These are phyloP conservation scores for Aspergillus pseudotamarii DNA, from an alignment of 2,329 filamentous ascomycete genomes.

Conservation along the genomic window DNA sequence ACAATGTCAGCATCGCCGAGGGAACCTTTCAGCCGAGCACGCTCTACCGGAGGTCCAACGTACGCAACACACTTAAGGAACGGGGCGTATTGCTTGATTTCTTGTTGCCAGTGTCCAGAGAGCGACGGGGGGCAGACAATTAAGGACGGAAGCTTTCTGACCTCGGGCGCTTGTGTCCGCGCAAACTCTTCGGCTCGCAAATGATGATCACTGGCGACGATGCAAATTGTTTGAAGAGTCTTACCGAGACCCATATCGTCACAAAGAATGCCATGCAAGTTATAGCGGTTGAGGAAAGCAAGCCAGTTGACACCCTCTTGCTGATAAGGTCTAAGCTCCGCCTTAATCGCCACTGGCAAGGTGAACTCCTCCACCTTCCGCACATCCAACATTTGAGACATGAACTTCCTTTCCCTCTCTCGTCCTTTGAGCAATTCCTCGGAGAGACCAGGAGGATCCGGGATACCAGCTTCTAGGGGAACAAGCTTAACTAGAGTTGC, in stretches of 20 bases:
- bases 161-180: slow-evolving; percentile 77
- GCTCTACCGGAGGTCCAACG: slow-evolving; percentile 83
- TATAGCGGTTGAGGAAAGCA: slow-evolving; percentile 95
- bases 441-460: slow-evolving; percentile 90
- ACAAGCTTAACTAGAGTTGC: slow-evolving; percentile 96
- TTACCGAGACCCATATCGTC: slow-evolving; percentile 99
- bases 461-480: slow-evolving; percentile 93
- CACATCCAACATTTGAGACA: slow-evolving; percentile 90
- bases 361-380: slow-evolving; percentile 95
- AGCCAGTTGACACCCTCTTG: slow-evolving; percentile 99
- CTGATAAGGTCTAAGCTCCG: slow-evolving; percentile 92
- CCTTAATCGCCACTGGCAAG: slow-evolving; percentile 96
- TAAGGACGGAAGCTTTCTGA: slow-evolving; percentile 79
- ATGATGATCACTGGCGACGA: slow-evolving; percentile 96
- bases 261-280: slow-evolving; percentile 95
- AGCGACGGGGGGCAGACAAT: slow-evolving; percentile 96
- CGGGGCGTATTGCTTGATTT: slow-evolving; percentile 92
- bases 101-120: slow-evolving; percentile 98
- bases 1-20: slow-evolving; percentile 85
- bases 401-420: slow-evolving; percentile 94
- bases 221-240: slow-evolving; percentile 95
- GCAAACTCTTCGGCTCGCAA: slow-evolving; percentile 86
- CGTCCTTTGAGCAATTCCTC: slow-evolving; percentile 84
- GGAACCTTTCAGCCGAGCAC: slow-evolving; percentile 68
- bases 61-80: slow-evolving; percentile 90